A percentile compares a stretch with the other conserved stretches of the same genome.
Evolutionary conservation across 2,329 filamentous ascomycete genomes (phyloP).

Genomic region (Paraphaeosphaeria minitans): DNA sequence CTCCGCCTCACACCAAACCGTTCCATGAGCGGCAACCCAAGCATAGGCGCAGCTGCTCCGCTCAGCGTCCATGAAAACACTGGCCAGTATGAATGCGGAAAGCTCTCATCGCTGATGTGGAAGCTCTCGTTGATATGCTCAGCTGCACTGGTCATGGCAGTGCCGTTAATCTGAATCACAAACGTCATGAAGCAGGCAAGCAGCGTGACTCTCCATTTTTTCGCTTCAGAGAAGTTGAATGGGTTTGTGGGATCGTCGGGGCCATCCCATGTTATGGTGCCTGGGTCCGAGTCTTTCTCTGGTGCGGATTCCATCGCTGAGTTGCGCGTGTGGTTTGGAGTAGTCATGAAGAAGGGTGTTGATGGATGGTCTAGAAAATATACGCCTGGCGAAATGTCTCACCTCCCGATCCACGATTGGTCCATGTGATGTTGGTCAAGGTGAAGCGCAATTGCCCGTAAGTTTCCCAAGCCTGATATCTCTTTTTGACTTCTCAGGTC

Average conservation of each 20-base stretch:
- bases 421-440: not conserved
- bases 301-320: not conserved
- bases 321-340: not conserved
- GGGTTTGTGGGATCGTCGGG: slow-evolving; percentile 35
- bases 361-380: not conserved
- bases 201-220: slow-evolving; percentile 52
- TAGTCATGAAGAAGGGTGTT: not conserved
- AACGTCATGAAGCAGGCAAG: slow-evolving; percentile 52
- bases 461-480: not conserved
- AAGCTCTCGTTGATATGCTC: slow-evolving; percentile 48
- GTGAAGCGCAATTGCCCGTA: not conserved
- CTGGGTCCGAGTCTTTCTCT: not conserved
- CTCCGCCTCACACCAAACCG: slow-evolving; percentile 52
- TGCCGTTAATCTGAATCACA: slow-evolving; percentile 39
- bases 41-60: slow-evolving; percentile 48
- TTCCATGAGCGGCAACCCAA: slow-evolving; percentile 52
- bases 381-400: not conserved
- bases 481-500: not conserved
- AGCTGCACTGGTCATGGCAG: slow-evolving; percentile 40
- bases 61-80: slow-evolving; percentile 51
- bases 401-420: not conserved
- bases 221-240: slow-evolving; percentile 50
- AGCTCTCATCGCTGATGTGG: slow-evolving; percentile 43
- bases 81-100: slow-evolving; percentile 50
- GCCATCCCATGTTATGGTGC: slow-evolving; percentile 25